Evolutionary conservation across 306 rosid genomes (phyloP), one percentile per base, ranked within the genome.

Genomic region (Malus sylvestris): DNA sequence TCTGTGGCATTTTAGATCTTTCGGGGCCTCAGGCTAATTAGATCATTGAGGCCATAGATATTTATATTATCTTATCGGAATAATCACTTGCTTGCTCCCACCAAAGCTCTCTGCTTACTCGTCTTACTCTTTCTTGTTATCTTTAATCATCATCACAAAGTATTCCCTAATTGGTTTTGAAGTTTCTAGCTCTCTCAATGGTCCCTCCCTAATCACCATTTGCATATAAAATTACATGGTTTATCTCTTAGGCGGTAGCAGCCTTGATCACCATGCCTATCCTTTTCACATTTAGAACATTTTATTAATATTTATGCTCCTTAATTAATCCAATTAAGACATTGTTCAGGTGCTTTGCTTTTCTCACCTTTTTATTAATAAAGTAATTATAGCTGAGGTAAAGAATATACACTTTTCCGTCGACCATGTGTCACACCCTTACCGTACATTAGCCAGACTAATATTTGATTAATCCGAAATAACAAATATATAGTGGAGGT

Each of bases 121-220:
- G 68, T 64, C 73, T 51, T 71, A 75, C 72, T 78, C 60, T 68
- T 22, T 75, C 45, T 75, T 52, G 61, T 32, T 7, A 64, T 45
- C 81, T 82, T 67, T 83, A 84, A 86, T 80, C 82, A 68, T 86
- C 79, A 83, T 82, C 5, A 8, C 71, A 30, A 70, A 74, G 29
- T 76, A 75, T 67, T 63, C 71, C 23, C 49, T 61, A 35, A 78
- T 82, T 85, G 64, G 52, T 71, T 44, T 16, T 19, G 20, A 62
- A 13, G 35, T 27, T 62, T 29, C 1, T 3, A 15, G 5, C 18
- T 30, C 46, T 52, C 30, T 57, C 9, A 57, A 33, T 72, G 76
- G 35, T 55, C 52, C 16, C 14, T 18, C 49, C 23, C 3, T 32
- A 63, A 59, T 59, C 30, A 22, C 67, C 30, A 30, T 53, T 71